Base-by-base conservation (phyloP, 768 basidiomycete genomes). In the Gautieria morchelliformis region DNA sequence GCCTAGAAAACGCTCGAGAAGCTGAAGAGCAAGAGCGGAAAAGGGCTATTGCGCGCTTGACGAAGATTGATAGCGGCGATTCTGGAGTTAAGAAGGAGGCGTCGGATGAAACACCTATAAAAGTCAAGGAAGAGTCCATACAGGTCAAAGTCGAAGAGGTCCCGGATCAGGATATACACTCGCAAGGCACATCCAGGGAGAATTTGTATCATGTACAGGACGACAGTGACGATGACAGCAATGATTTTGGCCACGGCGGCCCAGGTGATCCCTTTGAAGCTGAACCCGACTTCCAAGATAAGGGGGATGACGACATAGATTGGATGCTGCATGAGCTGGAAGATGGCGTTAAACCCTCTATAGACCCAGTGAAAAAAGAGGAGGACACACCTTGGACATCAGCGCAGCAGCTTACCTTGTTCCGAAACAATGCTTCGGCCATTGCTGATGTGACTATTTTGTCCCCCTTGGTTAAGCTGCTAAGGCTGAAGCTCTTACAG, bases 391-490 rank as follows among this genome's bases (percentile, higher is more conserved):
- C 52, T 12, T 69, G 66, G 68, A 53, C 41, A 17, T 66, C 64
- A 14, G 61, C 62, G 12, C 50, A 61, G 10, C 67, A 68, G 52
- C 65, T 70, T n/a, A 62, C 63, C 11, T 58, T 63, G 15, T 69
- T 70, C 55, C 63, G 67, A 3, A 58, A 64, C 41, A 62, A 48
- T 27, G 63, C 67, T 11, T 59, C 60, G 10, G 56, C 61, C 11
- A 60, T 70, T 39, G 69, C 65, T 9, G 64, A 70, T 24, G 66
- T n/a, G n/a, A n/a, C n/a, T 37, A 30, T 35, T 22, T n/a, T 8
- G 4, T 49, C 47, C 4, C 9, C 7, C 7, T 10, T 49, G 41
- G 5, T 44, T 17, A 6, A 15, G 19, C 5, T 15, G 41, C 5
- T 44, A 15, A 44, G 14, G 17, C 19, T 20, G 14, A 44, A 27